Conservation (phyloP, 345 rosid species). For the Carallia pectinifolia region DNA sequence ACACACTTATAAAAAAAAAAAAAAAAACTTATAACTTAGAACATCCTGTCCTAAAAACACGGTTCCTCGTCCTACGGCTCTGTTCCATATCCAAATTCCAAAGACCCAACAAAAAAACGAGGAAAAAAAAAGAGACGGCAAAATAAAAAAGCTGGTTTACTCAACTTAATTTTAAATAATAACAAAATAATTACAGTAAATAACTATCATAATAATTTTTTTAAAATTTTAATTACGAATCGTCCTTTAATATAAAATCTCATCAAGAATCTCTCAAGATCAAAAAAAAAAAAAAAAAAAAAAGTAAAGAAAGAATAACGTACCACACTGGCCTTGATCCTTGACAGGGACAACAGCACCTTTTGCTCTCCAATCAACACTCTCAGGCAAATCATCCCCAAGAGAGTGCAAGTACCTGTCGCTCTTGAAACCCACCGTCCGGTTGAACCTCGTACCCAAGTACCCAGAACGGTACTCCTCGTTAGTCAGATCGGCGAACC, state of each 20-base stretch:
- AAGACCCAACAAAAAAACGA: background rate
- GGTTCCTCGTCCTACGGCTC: slow-evolving; percentile 3
- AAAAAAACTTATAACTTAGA: too few relatives aligned
- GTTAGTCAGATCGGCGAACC: slow-evolving; percentile 60
- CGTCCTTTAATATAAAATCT: too few relatives aligned
- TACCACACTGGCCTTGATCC: slow-evolving; percentile 31
- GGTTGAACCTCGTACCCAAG: slow-evolving; percentile 38
- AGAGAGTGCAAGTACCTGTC: slow-evolving; percentile 11
- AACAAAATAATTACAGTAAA: too few relatives aligned
- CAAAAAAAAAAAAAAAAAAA: background rate
- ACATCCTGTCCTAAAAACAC: background rate
- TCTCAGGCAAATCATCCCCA: slow-evolving; percentile 15
- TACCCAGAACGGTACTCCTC: slow-evolving; percentile 45
- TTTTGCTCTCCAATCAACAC: slow-evolving; percentile 26
- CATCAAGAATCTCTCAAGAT: too few relatives aligned
- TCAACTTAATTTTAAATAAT: too few relatives aligned
- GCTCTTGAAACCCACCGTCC: background rate
- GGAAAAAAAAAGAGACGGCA: too few relatives aligned
- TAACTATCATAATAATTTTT: too few relatives aligned
- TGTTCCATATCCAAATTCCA: background rate
- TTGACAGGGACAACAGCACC: slow-evolving; percentile 27
- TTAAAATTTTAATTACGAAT: too few relatives aligned
- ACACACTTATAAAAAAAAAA: background rate
- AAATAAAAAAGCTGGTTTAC: too few relatives aligned
- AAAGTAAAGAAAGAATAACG: background rate